phyloP scores from a whole-genome alignment of 768 basidiomycete genomes.

The Crassisporium funariophilum region DNA sequence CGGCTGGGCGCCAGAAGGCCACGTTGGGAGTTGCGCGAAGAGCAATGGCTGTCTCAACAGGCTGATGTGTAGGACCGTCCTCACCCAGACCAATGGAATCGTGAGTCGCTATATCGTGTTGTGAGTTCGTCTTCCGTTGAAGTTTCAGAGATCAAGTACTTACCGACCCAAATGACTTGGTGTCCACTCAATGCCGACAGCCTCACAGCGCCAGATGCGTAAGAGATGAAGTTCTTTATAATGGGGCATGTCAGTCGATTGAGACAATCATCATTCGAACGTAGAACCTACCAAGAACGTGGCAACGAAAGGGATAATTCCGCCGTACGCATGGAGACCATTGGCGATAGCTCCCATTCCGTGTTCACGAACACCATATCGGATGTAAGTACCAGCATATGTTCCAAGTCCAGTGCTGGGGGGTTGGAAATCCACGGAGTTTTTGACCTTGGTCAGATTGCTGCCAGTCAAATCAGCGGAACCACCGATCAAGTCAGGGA shows the following conservation, averaged over 20 bases:
- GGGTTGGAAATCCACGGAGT: constrained; percentile 88
- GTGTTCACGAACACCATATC: constrained; percentile 97
- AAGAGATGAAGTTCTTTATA: constrained; percentile 85
- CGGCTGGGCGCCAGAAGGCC: constrained; percentile 91
- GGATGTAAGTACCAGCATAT: constrained; percentile 88
- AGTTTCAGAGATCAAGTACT: constrained; percentile 29
- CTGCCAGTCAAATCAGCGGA: constrained; percentile 92
- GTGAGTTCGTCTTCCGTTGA: constrained; percentile 1
- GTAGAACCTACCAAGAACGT: constrained; percentile 74
- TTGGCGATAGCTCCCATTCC: constrained; percentile 97
- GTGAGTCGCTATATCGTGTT: constrained; percentile 68
- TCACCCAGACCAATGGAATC: constrained; percentile 93
- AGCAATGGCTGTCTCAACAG: constrained; percentile 85
- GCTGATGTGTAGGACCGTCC: constrained; percentile 96
- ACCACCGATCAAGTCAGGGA: constrained; percentile 89
- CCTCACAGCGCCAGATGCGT: constrained; percentile 91
- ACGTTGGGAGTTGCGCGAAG: constrained; percentile 90
- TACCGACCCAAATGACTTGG: constrained; percentile 92
- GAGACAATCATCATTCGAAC: neutral
- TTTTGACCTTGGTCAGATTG: constrained; percentile 89
- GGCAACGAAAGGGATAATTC: constrained; percentile 85
- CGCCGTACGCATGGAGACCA: constrained; percentile 88
- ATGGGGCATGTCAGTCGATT: constrained; percentile 11
- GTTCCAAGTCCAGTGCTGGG: constrained; percentile 81
- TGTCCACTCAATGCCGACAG: constrained; percentile 87